Evolutionary conservation across 1,284 basidiomycete genomes (phyloP), one percentile per base, ranked within the genome.

Genomic region (Spongiforma sp.): DNA sequence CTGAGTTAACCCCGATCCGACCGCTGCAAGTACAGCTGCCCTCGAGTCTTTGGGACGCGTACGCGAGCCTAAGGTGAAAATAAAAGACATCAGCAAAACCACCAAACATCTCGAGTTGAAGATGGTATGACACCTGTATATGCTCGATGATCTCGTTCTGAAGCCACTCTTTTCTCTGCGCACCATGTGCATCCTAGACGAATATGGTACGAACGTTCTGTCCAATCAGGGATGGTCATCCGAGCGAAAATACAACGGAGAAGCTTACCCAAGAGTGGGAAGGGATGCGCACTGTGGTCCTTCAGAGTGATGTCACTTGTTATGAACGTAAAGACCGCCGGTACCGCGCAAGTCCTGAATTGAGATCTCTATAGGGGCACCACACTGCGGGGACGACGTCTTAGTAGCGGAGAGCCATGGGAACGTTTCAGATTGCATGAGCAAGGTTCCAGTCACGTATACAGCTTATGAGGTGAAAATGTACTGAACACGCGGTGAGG

Each of bases 311-410:
- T 89, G 83, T 90, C 91, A 96, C 73, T 89, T 91, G 67, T 93
- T 88, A 73, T 98, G 95, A 19, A 98, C 83, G 76, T 91, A 98
- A 59, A 96, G 80, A 8, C 96, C 98, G n/a, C 90, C 98, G 62
- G 99, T 97, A 17, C 92, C 95, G 19, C 97, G n/a, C 96, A 7
- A 98, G 96, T 2, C 98, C 95, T 17, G 95, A 91, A 78, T 98
- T 99, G 62, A 98, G 87, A 79, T 99, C 99, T 82, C 98, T 98
- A 85, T 98, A 98, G 34, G 94, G 93, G 79, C 96, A 98, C 95
- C 96, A 98, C 24, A 95, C 95, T 1, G 96, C 97, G 78, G 98
- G 99, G 80, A 99, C 97, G 69, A 95, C 91, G 65, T 87, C 83
- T 97, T 97, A 99, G 67, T 95, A 91, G 77, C 98, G 94, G 67